These are phyloP conservation scores for Debaryomycetaceae sp. DNA, from an alignment of 1,139 yeast genomes.

Conservation along the genomic window DNA sequence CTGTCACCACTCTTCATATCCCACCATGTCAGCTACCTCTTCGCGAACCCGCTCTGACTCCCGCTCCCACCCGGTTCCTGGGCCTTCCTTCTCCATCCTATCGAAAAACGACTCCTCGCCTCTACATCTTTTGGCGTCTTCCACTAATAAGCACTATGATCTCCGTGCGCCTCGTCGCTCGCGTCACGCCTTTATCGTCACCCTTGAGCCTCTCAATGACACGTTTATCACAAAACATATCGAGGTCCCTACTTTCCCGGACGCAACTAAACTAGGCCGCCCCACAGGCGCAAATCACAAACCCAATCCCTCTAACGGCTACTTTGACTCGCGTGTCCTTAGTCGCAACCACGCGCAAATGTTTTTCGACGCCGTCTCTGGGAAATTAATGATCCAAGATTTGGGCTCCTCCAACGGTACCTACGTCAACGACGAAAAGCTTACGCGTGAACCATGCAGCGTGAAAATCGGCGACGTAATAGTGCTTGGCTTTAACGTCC, in stretches of 20 bases:
- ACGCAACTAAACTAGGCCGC: constrained; percentile 77
- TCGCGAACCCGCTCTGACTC: too few relatives aligned
- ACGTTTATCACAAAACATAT: constrained; percentile 75
- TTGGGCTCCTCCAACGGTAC: constrained; percentile 92
- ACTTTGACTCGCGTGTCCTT: constrained; percentile 85
- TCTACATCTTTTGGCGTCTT: too few relatives aligned
- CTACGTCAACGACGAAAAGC: constrained; percentile 65
- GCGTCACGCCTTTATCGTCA: constrained; percentile 42
- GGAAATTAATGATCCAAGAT: constrained; percentile 70
- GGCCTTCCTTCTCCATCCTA: too few relatives aligned
- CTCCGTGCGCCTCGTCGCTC: constrained; percentile 4
- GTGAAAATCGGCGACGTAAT: constrained; percentile 67
- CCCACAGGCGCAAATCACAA: constrained; percentile 66
- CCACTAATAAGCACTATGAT: too few relatives aligned
- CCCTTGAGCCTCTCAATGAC: constrained; percentile 65
- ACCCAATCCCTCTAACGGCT: constrained; percentile 79
- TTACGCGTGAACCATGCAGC: constrained; percentile 55
- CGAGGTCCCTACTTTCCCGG: constrained; percentile 73
- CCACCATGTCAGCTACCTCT: too few relatives aligned
- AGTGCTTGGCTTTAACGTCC: constrained; percentile 87
- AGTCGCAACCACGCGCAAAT: constrained; percentile 91
- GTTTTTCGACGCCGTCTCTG: constrained; percentile 58
- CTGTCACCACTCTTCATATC: too few relatives aligned
- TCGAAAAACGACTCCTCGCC: too few relatives aligned
- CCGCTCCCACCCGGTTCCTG: too few relatives aligned